Conservation (phyloP, 2,329 filamentous ascomycete genomes). For the Diplodia seriata region DNA sequence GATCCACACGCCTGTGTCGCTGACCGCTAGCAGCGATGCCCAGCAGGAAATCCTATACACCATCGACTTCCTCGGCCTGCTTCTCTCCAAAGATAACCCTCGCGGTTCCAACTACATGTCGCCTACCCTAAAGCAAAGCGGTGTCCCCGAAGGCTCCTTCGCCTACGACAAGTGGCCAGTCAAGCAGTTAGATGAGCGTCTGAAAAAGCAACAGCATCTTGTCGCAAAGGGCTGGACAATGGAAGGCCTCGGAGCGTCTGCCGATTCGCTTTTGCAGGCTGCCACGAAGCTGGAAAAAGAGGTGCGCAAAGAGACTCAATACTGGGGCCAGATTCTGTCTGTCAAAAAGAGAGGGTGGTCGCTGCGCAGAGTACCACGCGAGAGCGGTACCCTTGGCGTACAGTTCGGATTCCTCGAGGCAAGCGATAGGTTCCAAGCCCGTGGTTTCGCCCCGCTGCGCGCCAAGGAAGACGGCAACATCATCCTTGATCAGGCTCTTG, state of each 20-base stretch:
- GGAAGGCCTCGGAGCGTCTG: conserved; percentile 75
- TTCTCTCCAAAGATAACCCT: conserved; percentile 82
- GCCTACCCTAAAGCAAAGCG: conserved; percentile 68
- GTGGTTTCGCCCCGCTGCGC: conserved; percentile 81
- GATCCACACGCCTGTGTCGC: neutral
- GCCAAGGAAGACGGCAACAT: conserved; percentile 77
- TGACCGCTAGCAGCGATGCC: conserved; percentile 46
- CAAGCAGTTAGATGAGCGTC: conserved; percentile 44
- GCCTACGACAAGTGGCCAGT: conserved; percentile 66
- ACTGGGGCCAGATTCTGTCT: conserved; percentile 85
- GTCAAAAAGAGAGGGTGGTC: conserved; percentile 88
- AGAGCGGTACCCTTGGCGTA: conserved; percentile 78
- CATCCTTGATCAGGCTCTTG: conserved; percentile 71
- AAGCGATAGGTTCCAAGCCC: conserved; percentile 65
- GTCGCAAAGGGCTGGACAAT: conserved; percentile 75
- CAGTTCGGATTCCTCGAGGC: conserved; percentile 88
- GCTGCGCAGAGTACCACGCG: conserved; percentile 76
- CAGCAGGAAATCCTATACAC: conserved; percentile 71
- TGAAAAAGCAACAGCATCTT: conserved; percentile 50
- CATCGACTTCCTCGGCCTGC: conserved; percentile 82
- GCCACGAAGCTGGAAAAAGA: conserved; percentile 77
- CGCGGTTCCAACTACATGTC: conserved; percentile 76
- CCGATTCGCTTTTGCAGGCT: conserved; percentile 75
- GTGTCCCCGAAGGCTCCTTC: conserved; percentile 75
- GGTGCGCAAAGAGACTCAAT: conserved; percentile 79